phyloP scores from a whole-genome alignment of 805 yeast species.

The Pichia gijzeniarum region DNA sequence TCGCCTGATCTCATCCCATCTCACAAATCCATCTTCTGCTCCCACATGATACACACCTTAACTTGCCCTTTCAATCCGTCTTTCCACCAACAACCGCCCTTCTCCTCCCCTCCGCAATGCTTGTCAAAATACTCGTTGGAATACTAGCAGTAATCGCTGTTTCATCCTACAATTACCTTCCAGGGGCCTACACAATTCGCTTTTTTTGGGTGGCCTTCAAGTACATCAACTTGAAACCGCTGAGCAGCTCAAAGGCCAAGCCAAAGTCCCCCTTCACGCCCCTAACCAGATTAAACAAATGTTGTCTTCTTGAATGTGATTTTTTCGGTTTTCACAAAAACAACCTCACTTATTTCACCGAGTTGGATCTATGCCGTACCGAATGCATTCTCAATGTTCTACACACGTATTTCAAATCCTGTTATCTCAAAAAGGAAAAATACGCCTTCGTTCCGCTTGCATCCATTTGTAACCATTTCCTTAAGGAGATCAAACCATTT shows the following conservation, averaged over 20 bases:
- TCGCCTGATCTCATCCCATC: no score
- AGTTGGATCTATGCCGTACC: conserved; percentile 73
- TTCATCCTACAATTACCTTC: conserved; percentile 55
- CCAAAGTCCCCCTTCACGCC: conserved; percentile 9
- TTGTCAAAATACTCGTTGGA: not conserved
- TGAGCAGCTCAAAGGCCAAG: not conserved
- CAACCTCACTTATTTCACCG: conserved; percentile 78
- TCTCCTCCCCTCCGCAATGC: not conserved
- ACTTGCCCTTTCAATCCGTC: no score
- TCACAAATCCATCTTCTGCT: no score
- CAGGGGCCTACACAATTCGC: conserved; percentile 58
- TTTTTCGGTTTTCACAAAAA: conserved; percentile 75
- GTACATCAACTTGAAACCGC: conserved; percentile 36
- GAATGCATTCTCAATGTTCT: conserved; percentile 52
- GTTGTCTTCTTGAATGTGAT: conserved; percentile 77
- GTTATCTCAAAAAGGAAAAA: conserved; percentile 24
- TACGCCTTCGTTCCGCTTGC: conserved; percentile 74
- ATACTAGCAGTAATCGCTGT: conserved; percentile 4
- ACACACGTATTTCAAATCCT: conserved; percentile 23
- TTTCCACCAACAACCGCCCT: no score
- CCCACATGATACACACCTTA: no score
- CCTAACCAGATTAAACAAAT: conserved; percentile 23
- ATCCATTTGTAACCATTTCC: conserved; percentile 57
- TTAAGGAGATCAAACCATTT: conserved; percentile 68
- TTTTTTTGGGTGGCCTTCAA: conserved; percentile 46